Percentiles rank a stretch among this genome's conserved stretches.
Evolutionary conservation across 2,329 filamentous ascomycete genomes (phyloP).

Genomic region (Talaromyces sp.): DNA sequence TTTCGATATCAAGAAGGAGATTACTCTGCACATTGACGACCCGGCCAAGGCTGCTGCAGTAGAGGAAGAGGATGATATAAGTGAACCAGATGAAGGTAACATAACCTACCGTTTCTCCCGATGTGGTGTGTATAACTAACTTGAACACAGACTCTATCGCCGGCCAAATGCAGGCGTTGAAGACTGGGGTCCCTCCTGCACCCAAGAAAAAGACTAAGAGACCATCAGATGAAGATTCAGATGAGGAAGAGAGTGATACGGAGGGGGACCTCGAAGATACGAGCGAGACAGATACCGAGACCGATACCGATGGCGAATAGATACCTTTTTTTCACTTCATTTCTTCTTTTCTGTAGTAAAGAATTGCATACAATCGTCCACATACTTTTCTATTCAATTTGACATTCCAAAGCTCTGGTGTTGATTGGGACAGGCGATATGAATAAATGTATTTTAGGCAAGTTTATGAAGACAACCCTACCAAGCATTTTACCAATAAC

Average conservation of each 20-base stretch:
- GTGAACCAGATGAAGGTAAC: slow-evolving; percentile 93
- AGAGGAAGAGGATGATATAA: slow-evolving; percentile 87
- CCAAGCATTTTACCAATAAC: no score
- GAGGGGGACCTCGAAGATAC: slow-evolving; percentile 57
- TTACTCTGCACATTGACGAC: slow-evolving; percentile 83
- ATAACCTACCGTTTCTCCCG: slow-evolving; percentile 19
- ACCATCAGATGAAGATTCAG: slow-evolving; percentile 52
- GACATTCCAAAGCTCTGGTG: neutral
- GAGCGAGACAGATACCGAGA: slow-evolving; percentile 63
- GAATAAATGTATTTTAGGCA: slow-evolving; percentile 6
- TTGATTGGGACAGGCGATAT: neutral
- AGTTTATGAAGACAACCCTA: neutral
- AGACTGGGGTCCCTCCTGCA: slow-evolving; percentile 59
- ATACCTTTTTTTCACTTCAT: slow-evolving; percentile 8
- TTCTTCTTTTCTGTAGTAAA: slow-evolving; percentile 17
- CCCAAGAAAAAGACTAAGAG: slow-evolving; percentile 55
- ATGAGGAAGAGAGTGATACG: slow-evolving; percentile 58
- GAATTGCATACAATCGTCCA: slow-evolving; percentile 17
- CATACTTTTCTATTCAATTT: slow-evolving; percentile 10
- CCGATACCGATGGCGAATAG: slow-evolving; percentile 68
- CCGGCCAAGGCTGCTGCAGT: slow-evolving; percentile 76
- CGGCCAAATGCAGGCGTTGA: slow-evolving; percentile 83
- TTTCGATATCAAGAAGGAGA: slow-evolving; percentile 86
- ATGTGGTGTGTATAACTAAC: neutral
- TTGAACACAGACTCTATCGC: slow-evolving; percentile 68